Evolutionary conservation across 2,329 filamentous ascomycete genomes (phyloP).

Genomic region (Alternaria brassicicola): DNA sequence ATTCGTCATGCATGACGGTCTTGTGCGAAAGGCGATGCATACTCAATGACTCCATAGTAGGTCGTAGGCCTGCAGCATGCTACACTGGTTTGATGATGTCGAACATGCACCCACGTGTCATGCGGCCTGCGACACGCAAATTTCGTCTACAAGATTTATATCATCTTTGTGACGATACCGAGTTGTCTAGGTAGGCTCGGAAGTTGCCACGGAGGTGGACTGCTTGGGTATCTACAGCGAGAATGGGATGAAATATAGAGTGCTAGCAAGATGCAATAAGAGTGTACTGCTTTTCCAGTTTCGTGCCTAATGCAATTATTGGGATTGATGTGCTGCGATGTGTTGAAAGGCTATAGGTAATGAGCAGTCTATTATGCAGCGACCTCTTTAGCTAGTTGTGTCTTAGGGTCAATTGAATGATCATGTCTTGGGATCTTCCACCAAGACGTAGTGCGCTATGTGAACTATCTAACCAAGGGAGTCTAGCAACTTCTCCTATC

Average conservation of each 20-base stretch:
- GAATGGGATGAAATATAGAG: not conserved
- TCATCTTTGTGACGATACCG: not conserved
- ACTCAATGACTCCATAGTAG: not conserved
- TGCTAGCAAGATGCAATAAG: too few species aligned
- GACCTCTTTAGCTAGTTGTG: not conserved
- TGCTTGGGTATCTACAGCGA: not conserved
- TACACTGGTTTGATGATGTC: not conserved
- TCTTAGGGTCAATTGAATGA: not conserved
- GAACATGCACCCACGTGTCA: not conserved
- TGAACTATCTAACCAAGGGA: not conserved
- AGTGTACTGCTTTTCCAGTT: not conserved
- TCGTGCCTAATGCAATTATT: not conserved
- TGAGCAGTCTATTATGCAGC: not conserved
- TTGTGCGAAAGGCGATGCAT: not conserved
- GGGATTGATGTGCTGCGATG: not conserved
- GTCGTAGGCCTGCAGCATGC: not conserved
- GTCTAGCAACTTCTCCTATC: not conserved
- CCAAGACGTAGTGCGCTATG: not conserved
- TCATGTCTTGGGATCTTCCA: not conserved
- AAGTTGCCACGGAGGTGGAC: not conserved
- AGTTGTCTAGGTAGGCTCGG: not conserved
- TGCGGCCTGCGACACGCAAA: not conserved
- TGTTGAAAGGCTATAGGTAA: not conserved
- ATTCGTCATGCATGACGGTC: not conserved
- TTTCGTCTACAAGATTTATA: not conserved